A percentile compares a stretch with the other conserved stretches of the same genome.
Conservation (phyloP, 495 filamentous ascomycete genomes). For the Annulohypoxylon bovei region DNA sequence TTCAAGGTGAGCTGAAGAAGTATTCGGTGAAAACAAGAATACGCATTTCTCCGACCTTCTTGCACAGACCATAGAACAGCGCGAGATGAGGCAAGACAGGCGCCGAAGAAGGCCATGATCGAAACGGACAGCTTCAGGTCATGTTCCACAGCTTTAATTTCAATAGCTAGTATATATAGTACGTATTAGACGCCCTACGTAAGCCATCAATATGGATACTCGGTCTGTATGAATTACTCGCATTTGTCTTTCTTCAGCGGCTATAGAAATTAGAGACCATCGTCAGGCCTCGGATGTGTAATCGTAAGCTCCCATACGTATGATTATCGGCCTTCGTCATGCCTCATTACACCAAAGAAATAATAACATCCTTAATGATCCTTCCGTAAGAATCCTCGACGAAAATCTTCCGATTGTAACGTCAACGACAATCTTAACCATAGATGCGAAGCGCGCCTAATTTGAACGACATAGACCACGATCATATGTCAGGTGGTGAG, state of each 20-base stretch:
- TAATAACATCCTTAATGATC: slow-evolving; percentile 6
- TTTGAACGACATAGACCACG: slow-evolving; percentile 7
- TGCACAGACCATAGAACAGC: background rate
- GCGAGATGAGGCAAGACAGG: slow-evolving; percentile 17
- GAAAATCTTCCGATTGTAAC: slow-evolving; percentile 16
- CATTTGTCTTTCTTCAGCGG: slow-evolving; percentile 19
- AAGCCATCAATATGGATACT: background rate
- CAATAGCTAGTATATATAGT: background rate
- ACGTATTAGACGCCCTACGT: slow-evolving; percentile 2
- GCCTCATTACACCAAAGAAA: background rate
- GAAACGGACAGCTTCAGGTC: slow-evolving; percentile 26
- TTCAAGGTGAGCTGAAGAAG: slow-evolving; percentile 30
- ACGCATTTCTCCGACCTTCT: slow-evolving; percentile 9
- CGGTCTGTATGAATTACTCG: background rate
- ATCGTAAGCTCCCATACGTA: slow-evolving; percentile 23
- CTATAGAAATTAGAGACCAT: slow-evolving; percentile 16
- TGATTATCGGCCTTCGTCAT: slow-evolving; percentile 35
- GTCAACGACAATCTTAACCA: background rate
- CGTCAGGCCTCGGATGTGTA: slow-evolving; percentile 7
- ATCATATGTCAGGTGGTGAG: background rate
- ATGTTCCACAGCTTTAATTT: slow-evolving; percentile 19
- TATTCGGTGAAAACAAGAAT: slow-evolving; percentile 1
- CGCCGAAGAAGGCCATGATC: slow-evolving; percentile 26
- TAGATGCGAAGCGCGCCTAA: slow-evolving; percentile 5
- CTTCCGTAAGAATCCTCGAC: slow-evolving; percentile 7